phyloP scores from a whole-genome alignment of 73 alveolate genomes.

The Paramecium caudatum region DNA sequence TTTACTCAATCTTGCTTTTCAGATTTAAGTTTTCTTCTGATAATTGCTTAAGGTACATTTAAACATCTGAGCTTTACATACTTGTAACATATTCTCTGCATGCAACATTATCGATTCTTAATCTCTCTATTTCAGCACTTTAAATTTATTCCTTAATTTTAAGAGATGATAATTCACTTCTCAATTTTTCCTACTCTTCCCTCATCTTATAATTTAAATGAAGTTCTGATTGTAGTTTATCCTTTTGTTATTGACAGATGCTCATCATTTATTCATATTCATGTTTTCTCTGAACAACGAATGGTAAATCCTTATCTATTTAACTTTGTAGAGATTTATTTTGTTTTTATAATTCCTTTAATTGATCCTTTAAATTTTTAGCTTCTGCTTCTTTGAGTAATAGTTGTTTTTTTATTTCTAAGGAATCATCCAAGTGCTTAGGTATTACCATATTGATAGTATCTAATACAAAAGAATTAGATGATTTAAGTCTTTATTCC shows the following conservation, averaged over 20 bases:
- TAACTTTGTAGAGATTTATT: not conserved
- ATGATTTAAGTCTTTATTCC: not conserved
- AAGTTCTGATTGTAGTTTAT: not conserved
- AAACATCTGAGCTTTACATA: not conserved
- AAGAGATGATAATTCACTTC: not conserved
- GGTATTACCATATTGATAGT: not conserved
- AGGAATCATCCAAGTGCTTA: not conserved
- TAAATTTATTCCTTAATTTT: not conserved
- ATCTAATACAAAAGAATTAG: slow-evolving; percentile 10
- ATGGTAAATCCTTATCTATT: slow-evolving; percentile 8
- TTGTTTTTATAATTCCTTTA: not conserved
- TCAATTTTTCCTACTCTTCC: not conserved
- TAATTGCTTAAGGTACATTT: not conserved
- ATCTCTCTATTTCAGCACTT: not conserved
- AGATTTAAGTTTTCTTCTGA: not conserved
- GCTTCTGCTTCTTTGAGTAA: not conserved
- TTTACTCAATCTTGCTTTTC: not conserved
- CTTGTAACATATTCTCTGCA: not conserved
- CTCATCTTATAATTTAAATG: not conserved
- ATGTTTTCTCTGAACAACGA: not conserved
- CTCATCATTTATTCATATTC: slow-evolving; percentile 8
- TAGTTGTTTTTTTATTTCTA: not conserved
- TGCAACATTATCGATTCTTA: not conserved
- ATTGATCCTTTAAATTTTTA: not conserved
- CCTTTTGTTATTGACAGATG: not conserved